A percentile compares a stretch with the other conserved stretches of the same genome.
Evolutionary conservation across 179 eudicot genomes (phyloP).

Genomic region (Dionaea muscipula): DNA sequence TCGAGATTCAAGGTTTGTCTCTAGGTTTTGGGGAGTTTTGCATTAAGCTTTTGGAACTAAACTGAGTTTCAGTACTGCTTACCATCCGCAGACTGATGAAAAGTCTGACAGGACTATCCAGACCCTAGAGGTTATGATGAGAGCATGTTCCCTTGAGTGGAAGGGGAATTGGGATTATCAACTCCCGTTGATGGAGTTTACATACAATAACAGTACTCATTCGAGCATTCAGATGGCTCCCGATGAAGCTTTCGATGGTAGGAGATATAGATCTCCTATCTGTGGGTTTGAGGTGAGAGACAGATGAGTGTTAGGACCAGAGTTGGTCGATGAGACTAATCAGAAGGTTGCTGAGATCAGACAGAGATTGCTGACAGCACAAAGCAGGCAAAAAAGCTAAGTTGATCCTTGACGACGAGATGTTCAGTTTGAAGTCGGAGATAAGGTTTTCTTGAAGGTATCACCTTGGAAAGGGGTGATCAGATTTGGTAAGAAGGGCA

Average conservation of each 20-base stretch:
- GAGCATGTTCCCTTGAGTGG: neutral
- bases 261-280: neutral
- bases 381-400: neutral
- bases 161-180: neutral
- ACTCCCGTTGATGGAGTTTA: slow-evolving; percentile 2
- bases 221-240: neutral
- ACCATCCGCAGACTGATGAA: slow-evolving; percentile 5
- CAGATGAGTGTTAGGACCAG: neutral
- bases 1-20: neutral
- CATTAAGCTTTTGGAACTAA: neutral
- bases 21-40: slow-evolving; percentile 1
- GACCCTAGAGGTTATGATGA: neutral
- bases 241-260: neutral
- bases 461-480: neutral
- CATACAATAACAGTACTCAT: slow-evolving; percentile 5
- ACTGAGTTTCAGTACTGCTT: neutral
- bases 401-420: neutral
- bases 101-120: slow-evolving; percentile 8
- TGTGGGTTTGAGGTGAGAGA: neutral
- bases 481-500: too few species aligned
- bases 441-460: neutral
- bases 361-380: neutral
- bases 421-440: neutral
- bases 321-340: neutral
- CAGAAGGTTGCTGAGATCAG: neutral